A percentile compares a stretch with the other conserved stretches of the same genome.
phyloP scores from a whole-genome alignment of 2,329 filamentous ascomycete species.

The Golovinomyces cichoracearum region DNA sequence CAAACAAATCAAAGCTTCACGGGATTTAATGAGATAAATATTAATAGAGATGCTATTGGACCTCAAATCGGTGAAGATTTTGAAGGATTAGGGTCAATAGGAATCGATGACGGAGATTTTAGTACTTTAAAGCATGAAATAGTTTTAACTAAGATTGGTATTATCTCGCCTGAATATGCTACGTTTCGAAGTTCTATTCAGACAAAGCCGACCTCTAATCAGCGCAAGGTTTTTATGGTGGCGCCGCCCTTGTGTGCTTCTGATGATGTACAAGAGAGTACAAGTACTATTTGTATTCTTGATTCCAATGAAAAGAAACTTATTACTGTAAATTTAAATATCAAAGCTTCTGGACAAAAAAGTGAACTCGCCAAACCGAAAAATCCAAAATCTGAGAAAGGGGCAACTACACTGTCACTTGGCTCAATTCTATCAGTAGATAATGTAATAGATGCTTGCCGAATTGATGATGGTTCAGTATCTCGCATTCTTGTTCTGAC shows the following conservation, averaged over 20 bases:
- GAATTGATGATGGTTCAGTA: slow-evolving; percentile 37
- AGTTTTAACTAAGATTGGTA: slow-evolving; percentile 44
- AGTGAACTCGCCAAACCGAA: slow-evolving; percentile 3
- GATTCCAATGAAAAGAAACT: slow-evolving; percentile 41
- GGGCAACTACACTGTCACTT: slow-evolving; percentile 11
- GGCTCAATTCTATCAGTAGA: slow-evolving; percentile 22
- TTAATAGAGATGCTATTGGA: slow-evolving; percentile 45
- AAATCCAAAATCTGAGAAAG: slow-evolving; percentile 12
- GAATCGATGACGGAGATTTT: slow-evolving; percentile 43
- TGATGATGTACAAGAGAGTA: slow-evolving; percentile 26
- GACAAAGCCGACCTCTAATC: slow-evolving; percentile 24
- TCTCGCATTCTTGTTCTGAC: slow-evolving; percentile 46
- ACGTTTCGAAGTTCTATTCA: slow-evolving; percentile 35
- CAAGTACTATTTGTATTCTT: slow-evolving; percentile 42
- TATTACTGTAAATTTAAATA: slow-evolving; percentile 36
- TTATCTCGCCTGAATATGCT: slow-evolving; percentile 33
- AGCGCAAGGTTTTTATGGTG: slow-evolving; percentile 42
- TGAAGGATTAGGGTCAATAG: slow-evolving; percentile 47
- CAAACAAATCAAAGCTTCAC: slow-evolving; percentile 23
- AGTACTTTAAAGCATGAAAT: slow-evolving; percentile 48
- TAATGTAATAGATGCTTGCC: slow-evolving; percentile 48
- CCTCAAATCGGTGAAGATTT: slow-evolving; percentile 34
- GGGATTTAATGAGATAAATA: slow-evolving; percentile 39
- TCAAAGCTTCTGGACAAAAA: slow-evolving; percentile 16
- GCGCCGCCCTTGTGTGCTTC: slow-evolving; percentile 29